Percentiles rank a stretch among this genome's conserved stretches.
Evolutionary conservation across 495 filamentous ascomycete species (phyloP).

Genomic region (Tuber indicum): DNA sequence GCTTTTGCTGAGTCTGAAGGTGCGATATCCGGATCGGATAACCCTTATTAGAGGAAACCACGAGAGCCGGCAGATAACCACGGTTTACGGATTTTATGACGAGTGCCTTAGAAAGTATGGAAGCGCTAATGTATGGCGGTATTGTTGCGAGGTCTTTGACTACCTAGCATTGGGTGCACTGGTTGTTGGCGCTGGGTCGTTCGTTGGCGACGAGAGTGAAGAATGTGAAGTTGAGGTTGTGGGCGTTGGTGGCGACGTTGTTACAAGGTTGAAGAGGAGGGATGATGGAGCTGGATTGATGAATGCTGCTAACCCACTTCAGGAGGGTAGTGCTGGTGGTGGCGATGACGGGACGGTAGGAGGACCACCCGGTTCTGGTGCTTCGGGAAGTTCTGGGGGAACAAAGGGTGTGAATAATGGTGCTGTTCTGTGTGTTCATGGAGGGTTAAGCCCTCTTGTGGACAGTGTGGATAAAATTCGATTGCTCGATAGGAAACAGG

Average conservation of each 20-base stretch:
- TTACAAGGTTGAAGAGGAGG: slow-evolving; percentile 54
- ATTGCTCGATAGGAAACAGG: slow-evolving; percentile 90
- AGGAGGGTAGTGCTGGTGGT: neutral
- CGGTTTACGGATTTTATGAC: slow-evolving; percentile 98
- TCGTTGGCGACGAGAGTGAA: slow-evolving; percentile 55
- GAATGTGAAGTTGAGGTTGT: slow-evolving; percentile 89
- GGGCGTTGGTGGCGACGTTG: slow-evolving; percentile 69
- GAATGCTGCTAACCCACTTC: slow-evolving; percentile 15
- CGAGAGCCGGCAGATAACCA: slow-evolving; percentile 95
- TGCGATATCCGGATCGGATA: slow-evolving; percentile 95
- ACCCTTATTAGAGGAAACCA: slow-evolving; percentile 96
- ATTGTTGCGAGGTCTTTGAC: slow-evolving; percentile 98
- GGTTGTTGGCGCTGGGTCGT: slow-evolving; percentile 78
- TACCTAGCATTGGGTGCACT: slow-evolving; percentile 93
- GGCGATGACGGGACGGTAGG: slow-evolving; percentile 5
- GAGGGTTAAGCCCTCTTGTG: slow-evolving; percentile 82
- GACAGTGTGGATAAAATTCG: slow-evolving; percentile 95
- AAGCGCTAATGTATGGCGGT: slow-evolving; percentile 94
- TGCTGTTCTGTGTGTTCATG: slow-evolving; percentile 91
- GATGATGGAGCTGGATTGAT: slow-evolving; percentile 42
- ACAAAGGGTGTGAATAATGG: slow-evolving; percentile 62
- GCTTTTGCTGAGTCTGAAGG: slow-evolving; percentile 89
- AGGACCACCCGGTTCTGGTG: slow-evolving; percentile 73
- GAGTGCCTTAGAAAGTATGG: slow-evolving; percentile 97
- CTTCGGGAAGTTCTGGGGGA: slow-evolving; percentile 59